A percentile compares a stretch with the other conserved stretches of the same genome.
phyloP scores from a whole-genome alignment of 1,284 basidiomycete species.

The Leccinum subrobustum region DNA sequence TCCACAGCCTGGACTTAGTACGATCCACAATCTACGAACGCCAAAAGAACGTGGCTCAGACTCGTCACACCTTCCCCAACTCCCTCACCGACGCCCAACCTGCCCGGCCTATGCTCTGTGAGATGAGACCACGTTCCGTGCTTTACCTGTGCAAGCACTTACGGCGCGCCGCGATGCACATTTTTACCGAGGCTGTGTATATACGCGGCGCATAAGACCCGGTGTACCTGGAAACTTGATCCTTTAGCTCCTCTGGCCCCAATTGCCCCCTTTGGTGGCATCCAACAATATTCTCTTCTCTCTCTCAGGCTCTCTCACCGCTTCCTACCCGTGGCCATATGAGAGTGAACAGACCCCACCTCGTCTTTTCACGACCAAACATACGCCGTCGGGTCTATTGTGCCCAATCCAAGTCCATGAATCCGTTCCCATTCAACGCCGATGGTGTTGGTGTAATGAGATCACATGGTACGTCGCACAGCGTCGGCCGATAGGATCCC shows the following conservation, averaged over 20 bases:
- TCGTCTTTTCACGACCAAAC: neutral
- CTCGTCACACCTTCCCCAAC: neutral
- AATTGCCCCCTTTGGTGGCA: neutral
- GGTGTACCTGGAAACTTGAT: neutral
- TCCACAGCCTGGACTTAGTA: neutral
- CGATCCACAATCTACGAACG: neutral
- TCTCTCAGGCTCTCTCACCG: neutral
- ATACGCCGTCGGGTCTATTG: neutral
- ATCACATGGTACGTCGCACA: neutral
- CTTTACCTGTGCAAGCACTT: neutral
- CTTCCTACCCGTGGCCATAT: neutral
- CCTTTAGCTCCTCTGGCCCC: neutral
- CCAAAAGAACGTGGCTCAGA: neutral
- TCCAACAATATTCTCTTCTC: neutral
- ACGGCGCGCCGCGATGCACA: neutral
- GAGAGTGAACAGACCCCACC: neutral
- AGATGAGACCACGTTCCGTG: neutral
- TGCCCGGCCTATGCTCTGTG: neutral
- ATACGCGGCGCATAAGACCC: neutral
- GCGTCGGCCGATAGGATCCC: neutral
- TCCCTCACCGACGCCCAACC: neutral
- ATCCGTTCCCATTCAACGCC: neutral
- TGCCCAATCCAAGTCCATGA: neutral
- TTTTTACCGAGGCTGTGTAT: neutral
- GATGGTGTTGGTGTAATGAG: neutral